Evolutionary conservation across 208 protist genomes (phyloP), one percentile per base, ranked within the genome.

Genomic region (Leishmania martiniquensis): DNA sequence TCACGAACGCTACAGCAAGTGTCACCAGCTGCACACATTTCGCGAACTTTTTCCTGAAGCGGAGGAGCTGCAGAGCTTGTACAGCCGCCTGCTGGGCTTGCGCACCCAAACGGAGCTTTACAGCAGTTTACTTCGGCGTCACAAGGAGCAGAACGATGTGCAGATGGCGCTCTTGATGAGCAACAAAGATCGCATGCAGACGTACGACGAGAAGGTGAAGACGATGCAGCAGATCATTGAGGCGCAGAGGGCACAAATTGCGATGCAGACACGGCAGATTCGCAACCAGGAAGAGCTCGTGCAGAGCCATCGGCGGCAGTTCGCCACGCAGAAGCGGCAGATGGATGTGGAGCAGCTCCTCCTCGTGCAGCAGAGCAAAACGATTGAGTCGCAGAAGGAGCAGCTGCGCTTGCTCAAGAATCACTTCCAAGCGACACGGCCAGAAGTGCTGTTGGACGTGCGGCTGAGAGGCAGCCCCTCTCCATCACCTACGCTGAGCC

Each of bases 91-190:
- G 32, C 84, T 88, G 10, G 89, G 90, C 25, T 78, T 97, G 52
- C 89, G 93, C 25, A 91, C 85, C 39, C 93, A 97, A 76, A 77
- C 85, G 52, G 88, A 94, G 81, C 85, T 97, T 57, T 97, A 95
- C 80, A 91, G 85, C 76, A 94, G 90, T 76, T 82, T 97, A 32
- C 87, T 97, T 39, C 85, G 85, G 5, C 93, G 93, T 54, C 89
- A 95, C 80, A 95, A 94, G 77, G 90, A 95, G 83, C 91, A 95
- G 76, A 93, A 93, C 84, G 93, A 97, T 74, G 91, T 97, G 63
- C 93, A 97, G 80, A 86, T 78, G 49, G 87, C 90, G 2, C 85
- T 97, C 57, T 81, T 95, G 29, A 83, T 89, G 69, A 97, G 91
- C 83, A 92, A 95, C 80, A 95, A 93, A 75, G 85, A 91, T 45